A percentile compares a stretch with the other conserved stretches of the same genome.
Evolutionary conservation across 164 flowering plant species (phyloP).

Genomic region (Magnolia sinica): DNA sequence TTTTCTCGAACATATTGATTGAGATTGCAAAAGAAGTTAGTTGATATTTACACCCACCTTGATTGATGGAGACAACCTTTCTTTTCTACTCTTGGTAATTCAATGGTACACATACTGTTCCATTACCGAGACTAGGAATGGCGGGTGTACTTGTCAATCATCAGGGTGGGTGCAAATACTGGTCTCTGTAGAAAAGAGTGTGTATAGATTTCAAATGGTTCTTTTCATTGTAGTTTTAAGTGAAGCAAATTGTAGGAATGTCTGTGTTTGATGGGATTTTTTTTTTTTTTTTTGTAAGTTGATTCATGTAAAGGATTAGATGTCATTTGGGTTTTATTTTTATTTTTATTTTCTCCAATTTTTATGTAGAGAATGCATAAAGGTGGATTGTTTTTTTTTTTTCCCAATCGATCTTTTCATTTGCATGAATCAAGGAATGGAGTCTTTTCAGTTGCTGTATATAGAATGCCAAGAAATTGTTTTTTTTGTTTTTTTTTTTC

Average conservation of each 20-base stretch:
- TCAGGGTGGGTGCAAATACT: background rate
- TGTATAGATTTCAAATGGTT: background rate
- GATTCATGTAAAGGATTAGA: background rate
- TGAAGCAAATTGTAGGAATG: background rate
- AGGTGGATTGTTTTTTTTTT: no score
- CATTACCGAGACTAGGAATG: background rate
- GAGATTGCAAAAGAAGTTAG: background rate
- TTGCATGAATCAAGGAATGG: no score
- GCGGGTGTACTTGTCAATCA: background rate
- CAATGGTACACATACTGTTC: background rate
- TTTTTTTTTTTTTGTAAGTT: background rate
- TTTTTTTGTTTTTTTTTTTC: no score
- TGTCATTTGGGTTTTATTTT: background rate
- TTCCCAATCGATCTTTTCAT: no score
- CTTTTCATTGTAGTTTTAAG: background rate
- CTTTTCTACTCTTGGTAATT: background rate
- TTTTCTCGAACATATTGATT: no score
- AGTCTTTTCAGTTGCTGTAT: no score
- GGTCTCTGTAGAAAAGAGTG: no score
- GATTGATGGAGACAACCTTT: background rate
- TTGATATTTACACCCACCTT: background rate
- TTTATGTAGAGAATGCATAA: no score
- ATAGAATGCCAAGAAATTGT: background rate
- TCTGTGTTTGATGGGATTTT: slow-evolving; percentile 1
- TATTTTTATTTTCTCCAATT: no score